A percentile compares a stretch with the other conserved stretches of the same genome.
phyloP scores from a whole-genome alignment of 2,329 filamentous ascomycete species.

The Aspergillus sp. region DNA sequence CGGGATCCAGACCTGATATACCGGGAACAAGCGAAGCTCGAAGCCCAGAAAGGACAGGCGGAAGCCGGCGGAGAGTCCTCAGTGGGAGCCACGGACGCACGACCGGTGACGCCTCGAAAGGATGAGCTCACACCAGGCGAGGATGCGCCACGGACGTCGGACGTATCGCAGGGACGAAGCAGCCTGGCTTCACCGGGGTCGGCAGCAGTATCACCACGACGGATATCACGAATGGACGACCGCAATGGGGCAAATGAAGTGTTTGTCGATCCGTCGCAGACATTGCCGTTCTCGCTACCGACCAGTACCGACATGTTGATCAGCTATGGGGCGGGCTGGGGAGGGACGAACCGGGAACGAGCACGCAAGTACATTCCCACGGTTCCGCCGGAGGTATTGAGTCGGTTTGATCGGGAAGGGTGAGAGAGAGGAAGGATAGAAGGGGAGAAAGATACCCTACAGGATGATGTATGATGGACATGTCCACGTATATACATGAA shows the following conservation, averaged over 20 bases:
- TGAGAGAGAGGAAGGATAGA: too few species aligned
- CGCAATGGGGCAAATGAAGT: slow-evolving; percentile 38
- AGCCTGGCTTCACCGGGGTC: slow-evolving; percentile 17
- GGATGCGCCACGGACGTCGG: slow-evolving; percentile 3
- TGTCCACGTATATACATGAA: too few species aligned
- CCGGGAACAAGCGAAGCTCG: slow-evolving; percentile 28
- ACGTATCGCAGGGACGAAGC: slow-evolving; percentile 5
- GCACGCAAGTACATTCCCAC: slow-evolving; percentile 95
- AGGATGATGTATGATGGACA: too few species aligned
- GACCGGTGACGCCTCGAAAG: slow-evolving; percentile 25
- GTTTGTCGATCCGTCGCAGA: slow-evolving; percentile 81
- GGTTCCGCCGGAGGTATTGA: slow-evolving; percentile 87
- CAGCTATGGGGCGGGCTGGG: slow-evolving; percentile 90
- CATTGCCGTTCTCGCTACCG: slow-evolving; percentile 91
- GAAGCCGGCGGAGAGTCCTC: not conserved
- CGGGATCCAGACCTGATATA: slow-evolving; percentile 62
- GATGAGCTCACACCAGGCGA: slow-evolving; percentile 6
- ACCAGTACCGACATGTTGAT: slow-evolving; percentile 97
- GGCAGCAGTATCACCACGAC: slow-evolving; percentile 18
- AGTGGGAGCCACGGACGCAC: slow-evolving; percentile 10
- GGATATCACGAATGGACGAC: slow-evolving; percentile 18
- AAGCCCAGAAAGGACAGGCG: slow-evolving; percentile 17
- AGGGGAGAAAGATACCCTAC: too few species aligned
- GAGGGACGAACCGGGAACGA: slow-evolving; percentile 83
- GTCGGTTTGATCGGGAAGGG: slow-evolving; percentile 66